Base-by-base conservation (phyloP, 2,329 filamentous ascomycete genomes). In the Aspergillus sp. region DNA sequence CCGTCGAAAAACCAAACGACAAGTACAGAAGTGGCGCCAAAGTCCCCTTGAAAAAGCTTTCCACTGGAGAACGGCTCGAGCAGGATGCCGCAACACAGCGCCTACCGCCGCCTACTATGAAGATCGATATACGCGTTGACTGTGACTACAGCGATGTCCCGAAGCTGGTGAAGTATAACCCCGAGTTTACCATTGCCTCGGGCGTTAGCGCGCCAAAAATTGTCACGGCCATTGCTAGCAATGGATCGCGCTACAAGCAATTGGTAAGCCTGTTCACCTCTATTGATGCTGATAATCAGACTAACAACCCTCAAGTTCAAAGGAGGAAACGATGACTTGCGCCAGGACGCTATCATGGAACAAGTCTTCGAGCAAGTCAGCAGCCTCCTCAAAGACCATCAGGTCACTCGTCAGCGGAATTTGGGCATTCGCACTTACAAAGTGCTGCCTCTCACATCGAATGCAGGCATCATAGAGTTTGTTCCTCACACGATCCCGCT, bases 291-390 rank as follows among this genome's bases (percentile, higher is more conserved):
- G 12, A 53, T 19, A 5, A 19, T 28, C 7, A 10, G 10, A 36
- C 63, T 70, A 49, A 69, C 57, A 25, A 25, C 55, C 47, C 61
- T 57, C 53, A 64, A 87, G 82, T 88, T 97, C 73, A 99, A 99
- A 82, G 92, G 92, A 63, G 93, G 95, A 17, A 94, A 94, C 71
- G 95, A 99, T 74, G 94, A 99, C 73, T 84, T 99, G 12, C 90
- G 96, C 8, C 95, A 99, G 79, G 95, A 99, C 71, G 92, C 94
- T 48, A 99, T 88, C 81, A 99, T 99, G 96, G 96, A 99, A 76
- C 95, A 99, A 77, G 95, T 99, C 1, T 99, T 99, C 74, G 91
- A 93, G 60, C 92, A 96, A 76, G 95, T 97, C 21, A 98, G 92
- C 60, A 91, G 91, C 55, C 85, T 99, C 21, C 82, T 99, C 25